A percentile compares a stretch with the other conserved stretches of the same genome.
Conservation (phyloP, 2,329 filamentous ascomycete genomes). For the Trichoderma sp. region DNA sequence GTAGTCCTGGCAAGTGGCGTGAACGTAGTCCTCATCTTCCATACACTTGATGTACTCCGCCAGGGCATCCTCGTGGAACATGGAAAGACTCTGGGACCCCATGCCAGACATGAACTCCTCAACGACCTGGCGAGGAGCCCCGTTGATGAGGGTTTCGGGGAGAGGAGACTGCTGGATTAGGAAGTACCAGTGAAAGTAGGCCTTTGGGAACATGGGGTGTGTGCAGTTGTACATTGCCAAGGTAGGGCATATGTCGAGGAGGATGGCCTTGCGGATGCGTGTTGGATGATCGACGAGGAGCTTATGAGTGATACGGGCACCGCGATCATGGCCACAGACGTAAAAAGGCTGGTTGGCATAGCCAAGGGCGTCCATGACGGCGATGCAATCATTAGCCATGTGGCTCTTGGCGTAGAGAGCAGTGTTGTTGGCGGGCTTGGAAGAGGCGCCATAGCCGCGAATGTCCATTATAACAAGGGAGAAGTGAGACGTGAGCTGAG, state of each 20-base stretch:
- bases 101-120: constrained; percentile 41
- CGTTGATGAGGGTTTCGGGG: constrained; percentile 47
- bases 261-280: constrained; percentile 42
- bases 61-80: constrained; percentile 31
- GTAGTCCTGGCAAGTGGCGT: constrained; percentile 56
- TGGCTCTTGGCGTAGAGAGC: constrained; percentile 45
- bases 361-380: constrained; percentile 45
- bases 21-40: constrained; percentile 41
- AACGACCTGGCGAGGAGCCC: constrained; percentile 39
- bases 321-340: constrained; percentile 57
- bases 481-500: constrained; percentile 39
- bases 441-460: constrained; percentile 51
- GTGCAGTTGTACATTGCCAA: constrained; percentile 51
- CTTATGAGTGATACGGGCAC: constrained; percentile 54
- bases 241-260: constrained; percentile 56
- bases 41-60: constrained; percentile 44
- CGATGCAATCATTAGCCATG: constrained; percentile 48
- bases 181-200: constrained; percentile 61
- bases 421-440: constrained; percentile 39
- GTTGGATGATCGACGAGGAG: constrained; percentile 47
- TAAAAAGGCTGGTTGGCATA: constrained; percentile 38
- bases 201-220: constrained; percentile 42
- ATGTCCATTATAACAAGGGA: constrained; percentile 48
- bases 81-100: constrained; percentile 26
- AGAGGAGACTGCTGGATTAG: constrained; percentile 52